These are phyloP conservation scores for Abrus pulchellus DNA, from an alignment of 306 rosid genomes.

Conservation along the genomic window DNA sequence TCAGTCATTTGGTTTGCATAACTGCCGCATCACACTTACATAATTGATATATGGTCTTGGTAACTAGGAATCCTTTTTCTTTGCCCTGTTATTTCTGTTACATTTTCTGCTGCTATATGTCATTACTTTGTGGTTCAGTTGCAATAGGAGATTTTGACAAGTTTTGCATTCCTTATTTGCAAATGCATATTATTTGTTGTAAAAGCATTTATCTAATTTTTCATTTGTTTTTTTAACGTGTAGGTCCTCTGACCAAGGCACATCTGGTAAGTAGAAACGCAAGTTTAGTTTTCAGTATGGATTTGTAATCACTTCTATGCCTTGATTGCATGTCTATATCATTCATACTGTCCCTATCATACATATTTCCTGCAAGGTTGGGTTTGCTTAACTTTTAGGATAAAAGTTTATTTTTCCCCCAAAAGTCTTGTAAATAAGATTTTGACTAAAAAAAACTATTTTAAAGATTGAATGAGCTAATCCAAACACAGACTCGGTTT, in stretches of 20 bases:
- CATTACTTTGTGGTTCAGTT: slow-evolving; percentile 32
- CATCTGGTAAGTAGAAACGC: slow-evolving; percentile 75
- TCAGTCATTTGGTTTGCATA: slow-evolving; percentile 34
- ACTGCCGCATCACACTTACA: neutral
- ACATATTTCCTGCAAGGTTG: slow-evolving; percentile 27
- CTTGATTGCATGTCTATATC: slow-evolving; percentile 35
- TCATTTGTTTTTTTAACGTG: slow-evolving; percentile 43
- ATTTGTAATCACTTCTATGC: slow-evolving; percentile 35
- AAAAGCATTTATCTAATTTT: slow-evolving; percentile 39
- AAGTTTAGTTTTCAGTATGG: neutral
- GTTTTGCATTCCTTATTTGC: slow-evolving; percentile 5
- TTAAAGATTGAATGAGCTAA: slow-evolving; percentile 17
- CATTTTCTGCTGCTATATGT: neutral
- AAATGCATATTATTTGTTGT: slow-evolving; percentile 24
- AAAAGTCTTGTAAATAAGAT: slow-evolving; percentile 5
- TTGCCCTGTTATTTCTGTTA: neutral
- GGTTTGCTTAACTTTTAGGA: neutral
- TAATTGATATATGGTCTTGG: slow-evolving; percentile 9
- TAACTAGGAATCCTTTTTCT: neutral
- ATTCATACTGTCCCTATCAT: neutral
- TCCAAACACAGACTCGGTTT: neutral
- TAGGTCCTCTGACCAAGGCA: slow-evolving; percentile 78
- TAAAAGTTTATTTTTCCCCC: neutral
- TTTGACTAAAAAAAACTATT: slow-evolving; percentile 16
- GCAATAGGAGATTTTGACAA: slow-evolving; percentile 13